Conservation (phyloP, 1,284 basidiomycete species). For the Lignosus rhinocerotis region DNA sequence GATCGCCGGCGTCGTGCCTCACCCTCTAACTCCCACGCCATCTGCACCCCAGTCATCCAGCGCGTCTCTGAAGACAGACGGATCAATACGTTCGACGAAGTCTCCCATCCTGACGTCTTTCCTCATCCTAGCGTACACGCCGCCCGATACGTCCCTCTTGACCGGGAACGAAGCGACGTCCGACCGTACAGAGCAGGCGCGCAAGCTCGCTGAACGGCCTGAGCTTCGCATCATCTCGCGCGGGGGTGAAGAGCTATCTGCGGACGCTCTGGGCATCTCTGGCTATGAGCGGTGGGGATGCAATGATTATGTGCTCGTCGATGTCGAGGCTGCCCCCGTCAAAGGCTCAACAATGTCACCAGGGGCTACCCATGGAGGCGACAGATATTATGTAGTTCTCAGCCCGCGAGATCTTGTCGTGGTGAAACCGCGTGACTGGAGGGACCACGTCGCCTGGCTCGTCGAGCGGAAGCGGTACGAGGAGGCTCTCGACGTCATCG, state of each 20-base stretch:
- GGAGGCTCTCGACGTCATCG: conserved; percentile 86
- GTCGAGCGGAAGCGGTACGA: conserved; percentile 86
- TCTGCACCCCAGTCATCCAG: conserved; percentile 14
- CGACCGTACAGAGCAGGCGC: conserved; percentile 70
- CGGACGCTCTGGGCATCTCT: conserved; percentile 81
- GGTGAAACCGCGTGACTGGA: conserved; percentile 82
- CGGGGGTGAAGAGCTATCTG: conserved; percentile 85
- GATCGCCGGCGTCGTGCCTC: conserved; percentile 89
- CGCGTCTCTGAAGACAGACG: conserved; percentile 26
- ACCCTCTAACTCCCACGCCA: conserved; percentile 47
- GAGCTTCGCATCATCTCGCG: conserved; percentile 92
- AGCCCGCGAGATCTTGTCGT: conserved; percentile 87
- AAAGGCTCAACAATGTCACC: conserved; percentile 22
- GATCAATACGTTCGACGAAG: conserved; percentile 23
- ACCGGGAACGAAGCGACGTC: conserved; percentile 66
- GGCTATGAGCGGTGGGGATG: conserved; percentile 87
- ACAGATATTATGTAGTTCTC: conserved; percentile 73
- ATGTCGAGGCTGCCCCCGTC: conserved; percentile 30
- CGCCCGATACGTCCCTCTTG: conserved; percentile 63
- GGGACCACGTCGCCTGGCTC: conserved; percentile 93
- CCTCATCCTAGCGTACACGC: conserved; percentile 82
- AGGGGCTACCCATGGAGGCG: conserved; percentile 30
- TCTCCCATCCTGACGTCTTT: conserved; percentile 61
- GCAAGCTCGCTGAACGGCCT: conserved; percentile 84
- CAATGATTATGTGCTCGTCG: conserved; percentile 85